phyloP scores from a whole-genome alignment of 1,284 basidiomycete genomes.

The Nidula niveotomentosa region DNA sequence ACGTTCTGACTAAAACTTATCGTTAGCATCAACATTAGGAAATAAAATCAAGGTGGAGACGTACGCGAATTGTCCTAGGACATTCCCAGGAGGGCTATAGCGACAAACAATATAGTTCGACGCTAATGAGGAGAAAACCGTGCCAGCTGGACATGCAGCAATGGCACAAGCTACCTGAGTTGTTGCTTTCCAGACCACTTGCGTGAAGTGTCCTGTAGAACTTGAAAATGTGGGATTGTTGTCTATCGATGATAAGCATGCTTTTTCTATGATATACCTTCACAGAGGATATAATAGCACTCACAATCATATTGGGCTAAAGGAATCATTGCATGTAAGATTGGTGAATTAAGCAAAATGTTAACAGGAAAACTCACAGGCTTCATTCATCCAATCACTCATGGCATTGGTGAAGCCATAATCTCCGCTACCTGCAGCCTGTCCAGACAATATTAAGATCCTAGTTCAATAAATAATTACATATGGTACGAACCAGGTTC shows the following conservation, averaged over 20 bases:
- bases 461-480: neutral
- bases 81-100: constrained; percentile 21
- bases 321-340: neutral
- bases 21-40: neutral
- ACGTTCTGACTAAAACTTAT: neutral
- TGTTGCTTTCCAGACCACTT: constrained; percentile 23
- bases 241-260: constrained; percentile 8
- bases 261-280: neutral
- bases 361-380: constrained; percentile 8
- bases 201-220: constrained; percentile 22
- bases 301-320: constrained; percentile 16
- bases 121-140: constrained; percentile 15
- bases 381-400: constrained; percentile 13
- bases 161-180: constrained; percentile 20
- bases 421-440: neutral
- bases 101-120: constrained; percentile 21
- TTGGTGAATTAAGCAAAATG: neutral
- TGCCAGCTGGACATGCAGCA: constrained; percentile 15
- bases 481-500: constrained; percentile 12
- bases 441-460: neutral
- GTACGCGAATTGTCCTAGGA: constrained; percentile 15
- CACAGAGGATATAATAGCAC: neutral
- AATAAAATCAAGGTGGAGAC: constrained; percentile 4
- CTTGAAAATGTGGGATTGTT: constrained; percentile 18
- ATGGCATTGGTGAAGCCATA: constrained; percentile 8